Conservation (phyloP, 345 rosid genomes). For the Gossypium longicalyx region DNA sequence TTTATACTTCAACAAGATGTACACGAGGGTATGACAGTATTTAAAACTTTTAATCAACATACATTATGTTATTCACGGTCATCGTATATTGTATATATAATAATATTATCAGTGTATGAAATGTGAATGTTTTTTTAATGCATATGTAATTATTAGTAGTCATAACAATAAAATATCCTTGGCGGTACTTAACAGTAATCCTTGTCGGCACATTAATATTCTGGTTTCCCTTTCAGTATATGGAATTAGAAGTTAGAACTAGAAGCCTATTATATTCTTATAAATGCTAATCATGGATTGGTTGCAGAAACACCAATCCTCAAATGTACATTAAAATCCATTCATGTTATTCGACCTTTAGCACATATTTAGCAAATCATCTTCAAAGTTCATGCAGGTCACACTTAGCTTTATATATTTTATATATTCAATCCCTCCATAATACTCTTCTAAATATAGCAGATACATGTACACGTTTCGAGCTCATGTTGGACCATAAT, state of each 20-base stretch:
- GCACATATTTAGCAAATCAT: not conserved
- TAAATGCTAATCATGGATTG: not conserved
- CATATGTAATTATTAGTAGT: not conserved
- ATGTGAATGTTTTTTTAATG: too few relatives aligned
- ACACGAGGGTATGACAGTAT: too few relatives aligned
- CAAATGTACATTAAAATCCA: not conserved
- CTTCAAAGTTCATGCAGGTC: conserved; percentile 14
- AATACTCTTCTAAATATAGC: not conserved
- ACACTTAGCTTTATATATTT: not conserved
- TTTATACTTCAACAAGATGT: too few relatives aligned
- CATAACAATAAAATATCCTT: not conserved
- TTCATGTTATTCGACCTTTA: not conserved
- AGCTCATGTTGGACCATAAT: not conserved
- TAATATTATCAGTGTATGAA: too few relatives aligned
- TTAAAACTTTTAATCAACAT: too few relatives aligned
- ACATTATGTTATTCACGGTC: too few relatives aligned
- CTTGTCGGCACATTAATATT: not conserved
- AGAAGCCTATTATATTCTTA: not conserved
- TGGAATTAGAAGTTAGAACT: not conserved
- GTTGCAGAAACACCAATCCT: not conserved
- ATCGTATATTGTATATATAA: too few relatives aligned
- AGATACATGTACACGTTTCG: not conserved
- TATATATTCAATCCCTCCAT: not conserved
- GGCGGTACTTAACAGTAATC: not conserved
- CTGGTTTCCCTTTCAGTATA: not conserved